A percentile compares a stretch with the other conserved stretches of the same genome.
These are phyloP conservation scores for Dissophora ornata DNA, from an alignment of 192 early-diverging fungal genomes.

Conservation along the genomic window DNA sequence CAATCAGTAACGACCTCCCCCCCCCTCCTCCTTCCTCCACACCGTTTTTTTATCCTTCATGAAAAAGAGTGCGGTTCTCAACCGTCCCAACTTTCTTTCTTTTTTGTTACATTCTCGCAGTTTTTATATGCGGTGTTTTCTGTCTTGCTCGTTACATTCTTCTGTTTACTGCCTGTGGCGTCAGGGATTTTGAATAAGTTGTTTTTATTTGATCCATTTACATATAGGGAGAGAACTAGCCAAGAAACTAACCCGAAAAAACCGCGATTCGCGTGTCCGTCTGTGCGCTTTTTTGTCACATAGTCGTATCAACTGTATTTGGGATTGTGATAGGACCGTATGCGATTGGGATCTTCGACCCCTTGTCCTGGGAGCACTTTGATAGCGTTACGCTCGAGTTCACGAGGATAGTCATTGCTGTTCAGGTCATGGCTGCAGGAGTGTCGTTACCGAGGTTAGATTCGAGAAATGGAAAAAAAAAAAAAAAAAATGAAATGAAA, in stretches of 20 bases:
- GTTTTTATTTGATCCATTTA: too few species aligned
- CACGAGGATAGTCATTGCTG: slow-evolving; percentile 78
- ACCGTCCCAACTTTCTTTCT: not conserved
- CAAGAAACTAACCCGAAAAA: too few species aligned
- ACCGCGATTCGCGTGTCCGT: too few species aligned
- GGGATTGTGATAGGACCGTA: slow-evolving; percentile 85
- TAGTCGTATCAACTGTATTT: slow-evolving; percentile 79
- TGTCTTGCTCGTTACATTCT: too few species aligned
- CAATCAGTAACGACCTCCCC: not conserved
- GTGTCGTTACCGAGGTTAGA: slow-evolving; percentile 70
- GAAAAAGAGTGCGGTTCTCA: not conserved
- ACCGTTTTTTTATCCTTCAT: too few species aligned
- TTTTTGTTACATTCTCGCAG: too few species aligned
- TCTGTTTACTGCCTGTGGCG: too few species aligned
- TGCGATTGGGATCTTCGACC: slow-evolving; percentile 74
- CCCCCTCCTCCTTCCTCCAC: too few species aligned
- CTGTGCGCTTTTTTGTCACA: not conserved
- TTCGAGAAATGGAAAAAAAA: not conserved
- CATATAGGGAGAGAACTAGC: too few species aligned
- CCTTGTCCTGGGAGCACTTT: slow-evolving; percentile 51
- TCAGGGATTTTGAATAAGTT: too few species aligned
- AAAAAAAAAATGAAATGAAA: not conserved
- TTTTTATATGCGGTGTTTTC: too few species aligned
- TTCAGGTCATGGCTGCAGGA: slow-evolving; percentile 90
- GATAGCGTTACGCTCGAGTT: slow-evolving; percentile 71